phyloP scores from a whole-genome alignment of 257 asterid genomes.

The Solanum raphanifolium region DNA sequence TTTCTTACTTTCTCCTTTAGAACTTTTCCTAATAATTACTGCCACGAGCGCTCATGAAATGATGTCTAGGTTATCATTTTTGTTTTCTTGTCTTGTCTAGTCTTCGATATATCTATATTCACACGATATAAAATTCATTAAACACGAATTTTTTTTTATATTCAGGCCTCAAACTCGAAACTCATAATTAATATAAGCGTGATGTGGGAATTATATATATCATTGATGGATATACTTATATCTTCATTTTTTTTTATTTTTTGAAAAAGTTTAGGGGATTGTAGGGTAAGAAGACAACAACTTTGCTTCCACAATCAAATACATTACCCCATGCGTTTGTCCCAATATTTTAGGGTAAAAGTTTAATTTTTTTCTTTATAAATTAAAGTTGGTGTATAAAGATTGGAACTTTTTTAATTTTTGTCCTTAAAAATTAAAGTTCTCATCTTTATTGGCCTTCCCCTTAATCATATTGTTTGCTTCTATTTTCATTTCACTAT shows the following conservation, averaged over 20 bases:
- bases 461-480: background rate
- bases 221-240: background rate
- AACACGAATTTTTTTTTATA: background rate
- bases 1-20: background rate
- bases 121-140: background rate
- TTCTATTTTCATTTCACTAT: background rate
- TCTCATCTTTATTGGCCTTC: background rate
- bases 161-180: background rate
- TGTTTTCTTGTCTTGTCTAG: background rate
- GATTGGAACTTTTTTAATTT: background rate
- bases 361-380: background rate
- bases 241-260: background rate
- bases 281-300: conserved; percentile 1
- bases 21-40: background rate
- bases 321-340: conserved; percentile 18
- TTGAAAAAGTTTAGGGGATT: background rate
- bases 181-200: background rate
- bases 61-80: background rate
- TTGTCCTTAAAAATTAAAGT: background rate
- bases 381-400: background rate
- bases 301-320: conserved; percentile 18
- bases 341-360: background rate
- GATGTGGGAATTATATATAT: background rate
- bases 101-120: background rate
- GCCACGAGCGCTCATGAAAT: background rate